Base-by-base conservation (phyloP, 805 yeast species). In the Myxozyma kluyveri region DNA sequence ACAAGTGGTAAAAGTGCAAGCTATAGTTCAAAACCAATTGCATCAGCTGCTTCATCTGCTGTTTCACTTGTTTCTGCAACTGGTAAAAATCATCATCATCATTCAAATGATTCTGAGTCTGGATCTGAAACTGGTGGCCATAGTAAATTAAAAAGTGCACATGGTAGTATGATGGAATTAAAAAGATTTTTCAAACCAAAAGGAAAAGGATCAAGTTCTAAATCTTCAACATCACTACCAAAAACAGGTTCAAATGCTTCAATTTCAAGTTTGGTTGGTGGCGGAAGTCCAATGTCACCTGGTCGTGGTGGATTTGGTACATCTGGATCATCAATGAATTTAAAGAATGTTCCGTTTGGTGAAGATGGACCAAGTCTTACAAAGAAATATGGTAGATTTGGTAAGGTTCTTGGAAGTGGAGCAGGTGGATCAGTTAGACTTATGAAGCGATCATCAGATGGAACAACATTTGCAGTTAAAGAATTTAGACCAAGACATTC, bases 361-460 rank as follows among this genome's bases (percentile, higher is more conserved):
- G 77, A 72, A 44, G 69, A 66, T 36, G 71, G 71, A 9, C 67
- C 59, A 9, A 47, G 59, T 79, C 63, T 79, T 39, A 66, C 80
- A 50, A 76, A 80, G 47, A 83, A 84, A 61, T 88, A 88, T 68
- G 93, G 95, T 37, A 75, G 81, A 22, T 78, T 83, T 1, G 95
- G 95, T 10, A 77, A 78, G 56, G 73, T 84, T 21, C 72, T 88
- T 45, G 98, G 98, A 21, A 82, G 90, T 52, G 98, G 98, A 12
- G 97, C 97, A 1, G 90, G 95, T 22, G 97, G 98, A 1, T 84
- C 93, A 0, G 98, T 90, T n/a, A 78, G 85, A 38, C 75, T 88
- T 47, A 84, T 89, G 53, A 79, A 80, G 52, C 77, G 85, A 47
- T 75, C 79, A 27, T 67, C 77, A 0, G 83, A 82, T 58, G 77